Conservation (phyloP, 768 basidiomycete genomes). For the Gloeophyllum trabeum region DNA sequence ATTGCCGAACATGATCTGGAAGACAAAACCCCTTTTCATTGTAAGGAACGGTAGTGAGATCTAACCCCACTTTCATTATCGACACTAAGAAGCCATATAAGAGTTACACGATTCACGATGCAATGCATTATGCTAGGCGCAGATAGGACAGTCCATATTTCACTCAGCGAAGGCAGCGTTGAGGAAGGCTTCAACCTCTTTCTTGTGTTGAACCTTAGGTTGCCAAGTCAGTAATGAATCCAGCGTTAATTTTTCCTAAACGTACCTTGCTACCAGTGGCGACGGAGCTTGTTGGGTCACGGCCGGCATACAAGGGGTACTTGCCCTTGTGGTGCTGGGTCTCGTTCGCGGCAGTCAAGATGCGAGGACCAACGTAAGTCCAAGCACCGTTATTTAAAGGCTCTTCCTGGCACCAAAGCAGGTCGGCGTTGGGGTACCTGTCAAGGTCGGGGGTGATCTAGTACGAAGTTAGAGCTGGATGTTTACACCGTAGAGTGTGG, state of each 20-base stretch:
- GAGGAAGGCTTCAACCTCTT: constrained; percentile 75
- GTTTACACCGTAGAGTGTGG: not conserved
- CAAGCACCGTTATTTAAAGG: constrained; percentile 96
- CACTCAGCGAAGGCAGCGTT: constrained; percentile 38
- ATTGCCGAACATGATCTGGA: no score
- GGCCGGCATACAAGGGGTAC: constrained; percentile 85
- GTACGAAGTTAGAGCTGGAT: constrained; percentile 1
- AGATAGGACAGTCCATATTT: not conserved
- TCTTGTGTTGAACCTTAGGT: constrained; percentile 70
- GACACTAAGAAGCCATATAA: no score
- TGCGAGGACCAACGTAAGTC: constrained; percentile 90
- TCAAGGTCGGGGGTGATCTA: constrained; percentile 91
- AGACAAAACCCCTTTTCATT: no score
- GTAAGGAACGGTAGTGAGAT: no score
- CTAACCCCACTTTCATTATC: no score
- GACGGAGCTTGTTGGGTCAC: constrained; percentile 85
- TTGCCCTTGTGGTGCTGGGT: constrained; percentile 88
- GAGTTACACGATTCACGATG: no score
- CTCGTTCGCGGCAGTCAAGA: constrained; percentile 86
- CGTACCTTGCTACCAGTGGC: constrained; percentile 85
- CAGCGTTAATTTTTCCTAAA: no score
- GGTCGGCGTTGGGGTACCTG: constrained; percentile 89
- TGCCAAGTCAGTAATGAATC: constrained; percentile 13
- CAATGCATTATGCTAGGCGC: not conserved
- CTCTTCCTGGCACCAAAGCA: constrained; percentile 96